Conservation (phyloP, 140 eudicot genomes). For the Oenanthe javanica region DNA sequence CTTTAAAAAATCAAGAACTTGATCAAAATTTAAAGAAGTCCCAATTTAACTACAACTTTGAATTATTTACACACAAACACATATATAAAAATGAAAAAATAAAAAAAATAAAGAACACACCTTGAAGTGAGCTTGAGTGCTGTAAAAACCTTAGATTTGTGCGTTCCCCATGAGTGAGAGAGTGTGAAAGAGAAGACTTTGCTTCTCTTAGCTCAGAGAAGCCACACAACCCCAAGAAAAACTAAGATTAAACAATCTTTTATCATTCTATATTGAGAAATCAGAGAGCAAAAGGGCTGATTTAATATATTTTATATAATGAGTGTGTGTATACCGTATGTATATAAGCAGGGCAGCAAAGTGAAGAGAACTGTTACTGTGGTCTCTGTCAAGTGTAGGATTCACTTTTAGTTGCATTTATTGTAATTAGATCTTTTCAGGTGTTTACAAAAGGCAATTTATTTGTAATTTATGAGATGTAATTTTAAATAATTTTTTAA, state of each 20-base stretch:
- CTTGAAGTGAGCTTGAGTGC: slow-evolving; percentile 23
- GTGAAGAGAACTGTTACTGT: slow-evolving; percentile 48
- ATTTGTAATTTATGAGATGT: not conserved
- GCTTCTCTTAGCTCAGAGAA: slow-evolving; percentile 29
- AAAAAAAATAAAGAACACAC: slow-evolving; percentile 24
- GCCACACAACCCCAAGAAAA: slow-evolving; percentile 41
- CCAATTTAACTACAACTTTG: slow-evolving; percentile 10
- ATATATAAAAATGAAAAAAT: not conserved
- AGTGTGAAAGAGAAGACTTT: slow-evolving; percentile 81
- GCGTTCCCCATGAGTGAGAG: slow-evolving; percentile 22
- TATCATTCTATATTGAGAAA: not conserved
- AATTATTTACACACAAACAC: not conserved
- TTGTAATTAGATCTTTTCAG: not conserved
- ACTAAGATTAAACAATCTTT: slow-evolving; percentile 14
- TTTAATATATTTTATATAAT: no score
- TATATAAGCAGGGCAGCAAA: not conserved
- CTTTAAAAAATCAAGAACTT: not conserved
- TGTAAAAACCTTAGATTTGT: slow-evolving; percentile 51
- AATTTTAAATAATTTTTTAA: no score
- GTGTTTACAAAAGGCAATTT: not conserved
- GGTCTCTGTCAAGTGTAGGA: slow-evolving; percentile 38
- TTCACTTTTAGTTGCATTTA: not conserved
- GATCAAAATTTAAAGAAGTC: not conserved
- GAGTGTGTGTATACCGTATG: not conserved
- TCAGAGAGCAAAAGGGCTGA: not conserved